These are phyloP conservation scores for Liquidambar formosana DNA, from an alignment of 164 flowering plant species.

Conservation along the genomic window DNA sequence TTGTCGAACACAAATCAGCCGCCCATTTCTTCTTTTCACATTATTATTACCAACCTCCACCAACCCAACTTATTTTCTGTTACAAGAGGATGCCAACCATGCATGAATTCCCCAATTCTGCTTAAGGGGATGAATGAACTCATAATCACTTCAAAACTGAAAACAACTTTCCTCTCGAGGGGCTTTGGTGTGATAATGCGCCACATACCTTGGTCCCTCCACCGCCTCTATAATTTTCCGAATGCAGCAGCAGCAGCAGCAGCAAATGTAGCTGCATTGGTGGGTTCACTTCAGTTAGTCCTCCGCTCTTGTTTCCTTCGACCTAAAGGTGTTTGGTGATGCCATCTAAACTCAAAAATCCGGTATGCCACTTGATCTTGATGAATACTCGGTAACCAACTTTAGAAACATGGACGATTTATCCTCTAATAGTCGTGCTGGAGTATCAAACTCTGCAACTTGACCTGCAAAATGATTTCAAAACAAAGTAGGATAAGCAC, in stretches of 20 bases:
- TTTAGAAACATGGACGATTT: slow-evolving; percentile 86
- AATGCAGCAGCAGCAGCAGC: slow-evolving; percentile 23
- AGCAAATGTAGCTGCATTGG: not conserved
- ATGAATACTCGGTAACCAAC: slow-evolving; percentile 85
- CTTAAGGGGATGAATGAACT: slow-evolving; percentile 14
- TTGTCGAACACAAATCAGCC: slow-evolving; percentile 10
- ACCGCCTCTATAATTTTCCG: not conserved
- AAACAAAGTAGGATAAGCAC: not conserved
- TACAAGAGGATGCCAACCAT: not conserved
- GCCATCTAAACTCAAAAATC: slow-evolving; percentile 43
- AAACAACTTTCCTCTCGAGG: not conserved
- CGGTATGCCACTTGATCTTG: slow-evolving; percentile 80
- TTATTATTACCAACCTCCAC: not conserved
- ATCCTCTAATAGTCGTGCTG: slow-evolving; percentile 74
- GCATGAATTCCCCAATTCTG: slow-evolving; percentile 11
- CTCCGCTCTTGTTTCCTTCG: slow-evolving; percentile 9
- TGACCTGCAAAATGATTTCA: slow-evolving; percentile 54
- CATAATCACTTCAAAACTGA: slow-evolving; percentile 4
- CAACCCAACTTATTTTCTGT: slow-evolving; percentile 5
- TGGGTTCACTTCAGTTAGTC: not conserved
- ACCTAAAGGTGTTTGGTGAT: slow-evolving; percentile 4
- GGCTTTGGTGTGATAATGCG: not conserved
- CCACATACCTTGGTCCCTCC: not conserved
- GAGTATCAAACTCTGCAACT: slow-evolving; percentile 89
- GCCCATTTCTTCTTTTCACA: slow-evolving; percentile 1